These are phyloP conservation scores for Annona squamosa DNA, from an alignment of 164 flowering plant genomes.

Conservation along the genomic window DNA sequence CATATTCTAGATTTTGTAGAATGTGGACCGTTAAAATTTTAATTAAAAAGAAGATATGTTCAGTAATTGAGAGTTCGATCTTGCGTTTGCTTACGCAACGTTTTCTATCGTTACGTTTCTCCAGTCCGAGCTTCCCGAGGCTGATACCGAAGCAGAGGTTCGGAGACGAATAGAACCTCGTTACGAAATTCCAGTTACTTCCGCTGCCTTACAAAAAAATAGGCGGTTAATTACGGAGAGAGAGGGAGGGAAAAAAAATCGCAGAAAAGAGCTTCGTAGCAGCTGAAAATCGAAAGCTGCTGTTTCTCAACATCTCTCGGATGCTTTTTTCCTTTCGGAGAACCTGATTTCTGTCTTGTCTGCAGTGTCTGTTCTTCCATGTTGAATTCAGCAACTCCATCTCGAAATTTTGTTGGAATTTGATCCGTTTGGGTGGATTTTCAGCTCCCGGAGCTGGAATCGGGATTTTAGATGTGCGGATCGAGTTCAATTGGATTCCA, in stretches of 20 bases:
- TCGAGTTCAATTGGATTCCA: conserved; percentile 13
- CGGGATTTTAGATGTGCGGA: conserved; percentile 15
- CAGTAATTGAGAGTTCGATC: neutral
- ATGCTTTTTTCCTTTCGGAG: neutral
- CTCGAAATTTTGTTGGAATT: neutral
- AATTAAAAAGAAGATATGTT: neutral
- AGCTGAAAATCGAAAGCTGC: conserved; percentile 5
- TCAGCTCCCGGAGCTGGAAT: conserved; percentile 9
- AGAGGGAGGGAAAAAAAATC: neutral
- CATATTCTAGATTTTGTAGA: too few species aligned
- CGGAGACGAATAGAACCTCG: conserved; percentile 4
- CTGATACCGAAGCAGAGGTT: conserved; percentile 6
- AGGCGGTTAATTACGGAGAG: conserved; percentile 1
- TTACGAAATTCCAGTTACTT: neutral
- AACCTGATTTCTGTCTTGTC: neutral
- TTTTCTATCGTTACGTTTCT: neutral
- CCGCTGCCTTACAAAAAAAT: neutral
- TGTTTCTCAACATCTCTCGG: neutral
- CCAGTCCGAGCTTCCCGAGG: conserved; percentile 4
- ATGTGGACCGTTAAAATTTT: neutral
- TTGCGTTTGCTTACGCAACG: neutral
- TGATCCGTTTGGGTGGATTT: conserved; percentile 1
- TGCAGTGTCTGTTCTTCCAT: neutral
- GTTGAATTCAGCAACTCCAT: neutral
- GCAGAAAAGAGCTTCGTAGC: neutral